Percentiles rank a stretch among this genome's conserved stretches.
Conservation (phyloP, 345 rosid genomes). For the Eucalyptus tenuipes region DNA sequence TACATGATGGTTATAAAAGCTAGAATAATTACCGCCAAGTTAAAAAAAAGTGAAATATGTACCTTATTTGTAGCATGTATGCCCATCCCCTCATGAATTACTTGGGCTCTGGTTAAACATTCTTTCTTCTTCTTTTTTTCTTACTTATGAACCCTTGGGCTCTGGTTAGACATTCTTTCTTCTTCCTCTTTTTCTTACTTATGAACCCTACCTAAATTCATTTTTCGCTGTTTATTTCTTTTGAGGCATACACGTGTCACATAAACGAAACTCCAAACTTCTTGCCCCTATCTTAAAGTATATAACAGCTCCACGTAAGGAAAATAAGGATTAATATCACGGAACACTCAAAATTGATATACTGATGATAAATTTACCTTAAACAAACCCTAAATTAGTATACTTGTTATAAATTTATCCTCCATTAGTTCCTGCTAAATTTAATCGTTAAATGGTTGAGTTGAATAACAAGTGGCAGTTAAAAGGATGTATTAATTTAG, state of each 20-base stretch:
- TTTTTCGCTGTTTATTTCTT: not conserved
- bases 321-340: too few species aligned
- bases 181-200: too few species aligned
- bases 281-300: not conserved
- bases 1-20: not conserved
- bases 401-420: too few species aligned
- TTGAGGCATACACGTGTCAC: not conserved
- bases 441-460: too few species aligned
- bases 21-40: not conserved
- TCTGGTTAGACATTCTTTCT: too few species aligned
- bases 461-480: too few species aligned
- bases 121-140: not conserved
- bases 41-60: not conserved
- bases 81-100: not conserved
- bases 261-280: not conserved
- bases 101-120: not conserved
- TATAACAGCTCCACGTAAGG: not conserved
- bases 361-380: rapidly evolving
- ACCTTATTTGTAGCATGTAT: not conserved
- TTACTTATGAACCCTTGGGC: not conserved
- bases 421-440: too few species aligned
- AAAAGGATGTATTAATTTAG: too few species aligned
- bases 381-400: too few species aligned
- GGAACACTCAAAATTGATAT: too few species aligned
- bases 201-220: not conserved